Percentiles rank a stretch among this genome's conserved stretches.
Conservation (phyloP, 2,329 filamentous ascomycete species). For the Hymenotorrendiella dingleyae region DNA sequence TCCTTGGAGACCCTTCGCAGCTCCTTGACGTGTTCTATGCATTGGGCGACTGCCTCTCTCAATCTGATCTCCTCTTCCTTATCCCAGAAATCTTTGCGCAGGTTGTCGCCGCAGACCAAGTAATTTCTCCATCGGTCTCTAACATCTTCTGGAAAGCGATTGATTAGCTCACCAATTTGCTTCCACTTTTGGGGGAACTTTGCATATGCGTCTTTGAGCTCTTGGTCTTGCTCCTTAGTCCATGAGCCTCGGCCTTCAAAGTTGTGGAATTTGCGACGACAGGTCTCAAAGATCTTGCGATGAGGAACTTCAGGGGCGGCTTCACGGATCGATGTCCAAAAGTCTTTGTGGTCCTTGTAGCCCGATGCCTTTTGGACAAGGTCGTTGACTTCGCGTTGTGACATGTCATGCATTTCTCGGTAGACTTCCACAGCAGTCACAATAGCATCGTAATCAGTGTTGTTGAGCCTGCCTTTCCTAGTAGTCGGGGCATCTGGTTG, state of each 20-base stretch:
- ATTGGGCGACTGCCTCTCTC: conserved; percentile 44
- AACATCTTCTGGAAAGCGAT: conserved; percentile 59
- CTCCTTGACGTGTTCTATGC: conserved; percentile 43
- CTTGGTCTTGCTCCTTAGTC: conserved; percentile 52
- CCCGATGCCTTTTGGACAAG: conserved; percentile 33
- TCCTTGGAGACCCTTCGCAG: conserved; percentile 20
- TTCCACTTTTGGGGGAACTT: conserved; percentile 49
- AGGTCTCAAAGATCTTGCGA: conserved; percentile 49
- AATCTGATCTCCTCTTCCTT: conserved; percentile 47
- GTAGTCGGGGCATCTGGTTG: neutral
- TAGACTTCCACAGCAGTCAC: conserved; percentile 36
- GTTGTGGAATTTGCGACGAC: conserved; percentile 60
- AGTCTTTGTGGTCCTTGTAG: conserved; percentile 35
- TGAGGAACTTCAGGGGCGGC: conserved; percentile 45
- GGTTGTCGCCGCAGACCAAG: conserved; percentile 49
- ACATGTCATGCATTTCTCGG: conserved; percentile 37
- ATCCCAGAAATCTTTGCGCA: conserved; percentile 51
- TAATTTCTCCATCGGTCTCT: conserved; percentile 68
- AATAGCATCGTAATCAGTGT: conserved; percentile 10
- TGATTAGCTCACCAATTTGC: conserved; percentile 54
- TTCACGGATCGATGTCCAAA: conserved; percentile 46
- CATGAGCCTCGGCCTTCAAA: conserved; percentile 54
- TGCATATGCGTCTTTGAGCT: conserved; percentile 43
- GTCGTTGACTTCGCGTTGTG: conserved; percentile 42
- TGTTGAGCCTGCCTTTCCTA: neutral